These are phyloP conservation scores for Trichoderma polysporum DNA, from an alignment of 2,329 filamentous ascomycete genomes.

Conservation along the genomic window DNA sequence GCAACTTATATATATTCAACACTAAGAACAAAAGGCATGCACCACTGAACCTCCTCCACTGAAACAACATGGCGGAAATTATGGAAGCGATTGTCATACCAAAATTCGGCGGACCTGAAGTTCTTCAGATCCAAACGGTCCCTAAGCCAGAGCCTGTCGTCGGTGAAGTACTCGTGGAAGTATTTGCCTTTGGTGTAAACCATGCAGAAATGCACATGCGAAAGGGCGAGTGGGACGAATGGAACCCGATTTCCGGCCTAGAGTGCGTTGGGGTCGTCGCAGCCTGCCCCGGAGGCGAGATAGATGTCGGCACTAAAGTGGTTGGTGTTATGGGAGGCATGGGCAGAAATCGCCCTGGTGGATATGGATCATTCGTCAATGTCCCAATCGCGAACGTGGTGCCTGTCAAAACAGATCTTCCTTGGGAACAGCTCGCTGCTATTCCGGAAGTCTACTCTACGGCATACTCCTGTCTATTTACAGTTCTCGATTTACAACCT, in stretches of 20 bases:
- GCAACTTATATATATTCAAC: neutral
- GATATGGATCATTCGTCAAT: conserved; percentile 36
- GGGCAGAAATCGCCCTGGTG: conserved; percentile 39
- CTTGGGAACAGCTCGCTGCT: conserved; percentile 15
- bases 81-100: conserved; percentile 20
- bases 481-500: neutral
- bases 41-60: neutral
- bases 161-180: conserved; percentile 35
- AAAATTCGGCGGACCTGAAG: conserved; percentile 6
- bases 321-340: conserved; percentile 44
- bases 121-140: conserved; percentile 8
- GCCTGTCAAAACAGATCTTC: neutral
- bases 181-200: conserved; percentile 45
- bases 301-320: conserved; percentile 36
- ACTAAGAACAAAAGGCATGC: neutral
- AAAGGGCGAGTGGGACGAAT: conserved; percentile 42
- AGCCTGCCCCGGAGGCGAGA: conserved; percentile 35
- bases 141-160: conserved; percentile 22
- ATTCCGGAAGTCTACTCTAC: conserved; percentile 16
- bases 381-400: conserved; percentile 2
- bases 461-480: conserved; percentile 15
- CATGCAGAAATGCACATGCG: conserved; percentile 49
- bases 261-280: conserved; percentile 45
- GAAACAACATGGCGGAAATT: neutral
- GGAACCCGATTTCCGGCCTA: conserved; percentile 39